phyloP scores from a whole-genome alignment of 2,329 filamentous ascomycete genomes.

The Cytospora piceae region DNA sequence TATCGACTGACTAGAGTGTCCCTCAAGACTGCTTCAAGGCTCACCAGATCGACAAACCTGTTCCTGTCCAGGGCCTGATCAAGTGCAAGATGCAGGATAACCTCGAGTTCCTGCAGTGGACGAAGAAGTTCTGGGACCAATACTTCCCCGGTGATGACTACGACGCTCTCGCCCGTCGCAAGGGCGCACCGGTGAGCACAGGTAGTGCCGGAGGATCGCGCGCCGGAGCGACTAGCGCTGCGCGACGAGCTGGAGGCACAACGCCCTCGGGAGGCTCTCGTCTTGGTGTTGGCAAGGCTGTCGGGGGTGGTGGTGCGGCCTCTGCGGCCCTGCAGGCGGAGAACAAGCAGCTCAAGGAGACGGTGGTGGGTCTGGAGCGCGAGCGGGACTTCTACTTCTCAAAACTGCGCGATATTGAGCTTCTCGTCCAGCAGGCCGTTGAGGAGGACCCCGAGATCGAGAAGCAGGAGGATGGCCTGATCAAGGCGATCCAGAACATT shows the following conservation, averaged over 20 bases:
- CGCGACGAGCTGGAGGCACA: constrained; percentile 56
- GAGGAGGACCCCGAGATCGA: constrained; percentile 92
- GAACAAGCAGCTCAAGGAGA: constrained; percentile 89
- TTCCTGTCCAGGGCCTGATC: constrained; percentile 84
- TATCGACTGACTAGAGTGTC: constrained; percentile 5
- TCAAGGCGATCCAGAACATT: constrained; percentile 96
- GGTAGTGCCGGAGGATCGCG: constrained; percentile 52
- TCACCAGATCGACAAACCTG: constrained; percentile 85
- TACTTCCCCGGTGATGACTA: constrained; percentile 98
- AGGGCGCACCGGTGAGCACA: constrained; percentile 68
- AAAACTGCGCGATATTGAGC: constrained; percentile 95
- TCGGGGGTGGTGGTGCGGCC: constrained; percentile 58
- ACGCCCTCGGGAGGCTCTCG: constrained; percentile 64
- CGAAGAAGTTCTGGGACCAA: constrained; percentile 96
- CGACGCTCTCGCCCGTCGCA: constrained; percentile 84
- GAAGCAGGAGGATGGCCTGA: constrained; percentile 87
- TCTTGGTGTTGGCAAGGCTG: constrained; percentile 43
- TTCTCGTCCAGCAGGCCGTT: constrained; percentile 89
- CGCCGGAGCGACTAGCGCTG: constrained; percentile 52
- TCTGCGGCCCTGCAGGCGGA: constrained; percentile 79
- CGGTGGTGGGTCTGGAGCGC: constrained; percentile 89
- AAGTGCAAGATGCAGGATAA: constrained; percentile 99
- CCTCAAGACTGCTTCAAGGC: constrained; percentile 76
- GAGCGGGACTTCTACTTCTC: constrained; percentile 99
- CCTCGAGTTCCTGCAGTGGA: constrained; percentile 97